Conservation (phyloP, 345 rosid genomes). For the Isatis tinctoria region DNA sequence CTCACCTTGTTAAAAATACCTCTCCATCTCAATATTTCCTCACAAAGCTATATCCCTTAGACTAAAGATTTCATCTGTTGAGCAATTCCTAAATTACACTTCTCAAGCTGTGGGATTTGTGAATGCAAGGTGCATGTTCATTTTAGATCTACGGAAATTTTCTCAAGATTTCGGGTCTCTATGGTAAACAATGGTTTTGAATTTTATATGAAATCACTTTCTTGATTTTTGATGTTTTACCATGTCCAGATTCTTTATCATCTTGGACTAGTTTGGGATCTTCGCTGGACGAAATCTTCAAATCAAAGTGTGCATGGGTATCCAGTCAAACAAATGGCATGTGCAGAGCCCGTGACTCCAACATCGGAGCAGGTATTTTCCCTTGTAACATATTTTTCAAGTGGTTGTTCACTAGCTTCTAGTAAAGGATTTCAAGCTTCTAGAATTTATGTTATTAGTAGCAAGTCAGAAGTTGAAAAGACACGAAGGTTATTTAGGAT, state of each 20-base stretch:
- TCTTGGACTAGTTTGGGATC: conserved; percentile 79
- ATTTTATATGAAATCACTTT: neutral
- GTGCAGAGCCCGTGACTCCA: conserved; percentile 58
- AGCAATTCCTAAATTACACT: neutral
- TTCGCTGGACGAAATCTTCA: conserved; percentile 64
- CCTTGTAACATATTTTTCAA: neutral
- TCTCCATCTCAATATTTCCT: neutral
- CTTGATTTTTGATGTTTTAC: conserved; percentile 5
- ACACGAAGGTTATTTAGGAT: neutral
- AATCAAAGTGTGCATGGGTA: conserved; percentile 34
- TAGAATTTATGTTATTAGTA: conserved; percentile 4
- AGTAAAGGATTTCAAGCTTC: conserved; percentile 10
- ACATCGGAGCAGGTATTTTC: conserved; percentile 59
- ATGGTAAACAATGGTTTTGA: conserved; percentile 2
- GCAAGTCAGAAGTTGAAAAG: neutral
- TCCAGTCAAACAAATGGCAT: conserved; percentile 39
- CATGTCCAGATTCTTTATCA: conserved; percentile 75
- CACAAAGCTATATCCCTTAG: neutral
- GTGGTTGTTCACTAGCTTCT: conserved; percentile 11
- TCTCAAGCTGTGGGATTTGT: neutral
- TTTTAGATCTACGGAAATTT: conserved; percentile 3
- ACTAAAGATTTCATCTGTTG: neutral
- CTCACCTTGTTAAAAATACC: neutral
- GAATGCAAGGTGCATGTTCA: conserved; percentile 7
- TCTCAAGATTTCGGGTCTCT: neutral